Evolutionary conservation across 768 basidiomycete genomes (phyloP).

Genomic region (Floccularia luteovirens): DNA sequence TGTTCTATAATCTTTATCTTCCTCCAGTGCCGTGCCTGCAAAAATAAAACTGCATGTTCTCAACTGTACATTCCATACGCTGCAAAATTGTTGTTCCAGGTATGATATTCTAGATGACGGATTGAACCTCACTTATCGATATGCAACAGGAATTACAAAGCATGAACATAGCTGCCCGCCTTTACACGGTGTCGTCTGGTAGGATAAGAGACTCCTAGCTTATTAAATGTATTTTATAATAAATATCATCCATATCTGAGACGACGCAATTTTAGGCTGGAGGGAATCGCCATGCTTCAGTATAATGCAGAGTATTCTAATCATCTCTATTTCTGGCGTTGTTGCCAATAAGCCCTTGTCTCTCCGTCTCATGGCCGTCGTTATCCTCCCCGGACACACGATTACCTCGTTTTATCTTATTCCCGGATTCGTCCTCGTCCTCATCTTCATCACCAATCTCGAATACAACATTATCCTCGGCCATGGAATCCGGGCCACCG

Average conservation of each 20-base stretch:
- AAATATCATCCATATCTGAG: conserved; percentile 13
- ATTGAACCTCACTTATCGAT: not conserved
- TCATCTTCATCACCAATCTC: conserved; percentile 88
- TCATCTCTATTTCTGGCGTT: conserved; percentile 14
- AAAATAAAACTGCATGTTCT: conserved; percentile 93
- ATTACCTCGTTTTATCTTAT: conserved; percentile 35
- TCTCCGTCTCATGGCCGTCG: conserved; percentile 45
- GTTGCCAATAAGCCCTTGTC: conserved; percentile 54
- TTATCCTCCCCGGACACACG: conserved; percentile 41
- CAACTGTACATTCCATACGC: conserved; percentile 94
- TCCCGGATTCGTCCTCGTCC: conserved; percentile 44
- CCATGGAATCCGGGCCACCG: conserved; percentile 37
- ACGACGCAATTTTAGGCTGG: not conserved
- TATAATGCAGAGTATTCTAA: conserved; percentile 10
- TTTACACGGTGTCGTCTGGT: conserved; percentile 83
- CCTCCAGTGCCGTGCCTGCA: conserved; percentile 81
- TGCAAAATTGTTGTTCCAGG: conserved; percentile 95
- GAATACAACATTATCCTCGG: conserved; percentile 76
- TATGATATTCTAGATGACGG: conserved; percentile 18
- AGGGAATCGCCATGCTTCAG: not conserved
- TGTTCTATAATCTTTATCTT: not conserved
- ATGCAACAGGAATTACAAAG: conserved; percentile 75
- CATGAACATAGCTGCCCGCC: conserved; percentile 88
- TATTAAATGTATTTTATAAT: conserved; percentile 8
- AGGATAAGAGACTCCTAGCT: conserved; percentile 60